Percentiles rank a stretch among this genome's conserved stretches.
phyloP scores from a whole-genome alignment of 257 asterid species.

The Ilex aquifolium region DNA sequence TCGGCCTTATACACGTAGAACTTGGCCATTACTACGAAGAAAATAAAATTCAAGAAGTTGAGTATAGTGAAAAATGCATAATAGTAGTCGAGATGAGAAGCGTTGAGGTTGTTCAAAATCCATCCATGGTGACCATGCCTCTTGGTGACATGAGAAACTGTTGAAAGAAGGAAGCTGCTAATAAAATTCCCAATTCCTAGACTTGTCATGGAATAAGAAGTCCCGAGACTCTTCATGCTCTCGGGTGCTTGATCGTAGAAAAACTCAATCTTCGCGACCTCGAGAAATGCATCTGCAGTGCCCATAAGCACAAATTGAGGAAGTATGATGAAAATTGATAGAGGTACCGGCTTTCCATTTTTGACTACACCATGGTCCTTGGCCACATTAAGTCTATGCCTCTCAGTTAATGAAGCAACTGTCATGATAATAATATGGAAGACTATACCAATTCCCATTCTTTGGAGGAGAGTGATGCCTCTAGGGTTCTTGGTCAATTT shows the following conservation, averaged over 20 bases:
- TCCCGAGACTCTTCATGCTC: conserved; percentile 42
- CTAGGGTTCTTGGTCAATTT: background rate
- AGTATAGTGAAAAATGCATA: conserved; percentile 25
- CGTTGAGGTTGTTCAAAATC: background rate
- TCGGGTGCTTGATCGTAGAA: conserved; percentile 56
- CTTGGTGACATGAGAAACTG: background rate
- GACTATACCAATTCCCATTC: conserved; percentile 33
- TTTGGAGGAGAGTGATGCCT: conserved; percentile 24
- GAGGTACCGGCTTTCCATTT: conserved; percentile 9
- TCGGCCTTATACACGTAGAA: conserved; percentile 25
- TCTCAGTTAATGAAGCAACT: conserved; percentile 9
- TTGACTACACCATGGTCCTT: too few relatives aligned
- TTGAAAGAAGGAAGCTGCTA: background rate
- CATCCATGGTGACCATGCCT: background rate
- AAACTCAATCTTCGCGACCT: conserved; percentile 38
- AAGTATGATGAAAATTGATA: conserved; percentile 30
- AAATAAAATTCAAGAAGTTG: conserved; percentile 22
- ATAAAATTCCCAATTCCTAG: conserved; percentile 29
- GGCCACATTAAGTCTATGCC: too few relatives aligned
- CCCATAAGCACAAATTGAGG: conserved; percentile 45
- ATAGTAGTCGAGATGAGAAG: conserved; percentile 17
- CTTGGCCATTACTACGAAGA: conserved; percentile 14
- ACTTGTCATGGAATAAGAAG: conserved; percentile 22
- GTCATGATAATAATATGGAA: conserved; percentile 33
- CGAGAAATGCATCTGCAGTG: conserved; percentile 34